A percentile compares a stretch with the other conserved stretches of the same genome.
Conservation (phyloP, 306 rosid genomes). For the Vicia sativa region DNA sequence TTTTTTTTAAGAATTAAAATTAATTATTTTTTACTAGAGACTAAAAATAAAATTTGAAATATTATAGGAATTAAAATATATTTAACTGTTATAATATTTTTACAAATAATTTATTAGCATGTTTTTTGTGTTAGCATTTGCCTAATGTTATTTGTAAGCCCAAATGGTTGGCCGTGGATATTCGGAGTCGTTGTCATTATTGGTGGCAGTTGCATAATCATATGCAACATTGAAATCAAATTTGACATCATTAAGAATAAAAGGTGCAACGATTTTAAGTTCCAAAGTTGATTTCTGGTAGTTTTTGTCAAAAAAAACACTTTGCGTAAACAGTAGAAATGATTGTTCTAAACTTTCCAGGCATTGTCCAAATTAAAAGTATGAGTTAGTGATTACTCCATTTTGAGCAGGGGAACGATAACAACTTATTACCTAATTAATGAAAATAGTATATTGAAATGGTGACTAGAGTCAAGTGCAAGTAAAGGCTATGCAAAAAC, state of each 20-base stretch:
- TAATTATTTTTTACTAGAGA: too few species aligned
- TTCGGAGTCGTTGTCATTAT: slow-evolving; percentile 32
- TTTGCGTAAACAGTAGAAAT: slow-evolving; percentile 28
- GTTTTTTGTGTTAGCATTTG: too few species aligned
- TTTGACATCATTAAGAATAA: slow-evolving; percentile 23
- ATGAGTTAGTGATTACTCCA: slow-evolving; percentile 36
- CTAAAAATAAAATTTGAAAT: too few species aligned
- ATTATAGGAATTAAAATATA: too few species aligned
- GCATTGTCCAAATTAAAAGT: slow-evolving; percentile 40
- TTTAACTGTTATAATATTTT: too few species aligned
- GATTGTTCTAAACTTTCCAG: slow-evolving; percentile 45
- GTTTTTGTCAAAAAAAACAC: slow-evolving; percentile 31
- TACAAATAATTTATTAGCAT: too few species aligned
- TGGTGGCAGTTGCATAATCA: slow-evolving; percentile 45
- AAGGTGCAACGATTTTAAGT: slow-evolving; percentile 28
- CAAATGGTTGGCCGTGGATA: slow-evolving; percentile 6
- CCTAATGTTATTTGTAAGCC: not conserved
- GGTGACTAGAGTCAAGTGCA: slow-evolving; percentile 45
- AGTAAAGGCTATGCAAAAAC: slow-evolving; percentile 39
- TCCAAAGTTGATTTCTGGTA: slow-evolving; percentile 35
- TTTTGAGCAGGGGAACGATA: slow-evolving; percentile 42
- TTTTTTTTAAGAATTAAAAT: too few species aligned
- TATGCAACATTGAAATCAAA: slow-evolving; percentile 45
- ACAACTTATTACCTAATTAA: slow-evolving; percentile 48
- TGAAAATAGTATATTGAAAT: slow-evolving; percentile 33